Evolutionary conservation across 192 early-diverging fungal species (phyloP).

Genomic region (Umbelopsis sp.): DNA sequence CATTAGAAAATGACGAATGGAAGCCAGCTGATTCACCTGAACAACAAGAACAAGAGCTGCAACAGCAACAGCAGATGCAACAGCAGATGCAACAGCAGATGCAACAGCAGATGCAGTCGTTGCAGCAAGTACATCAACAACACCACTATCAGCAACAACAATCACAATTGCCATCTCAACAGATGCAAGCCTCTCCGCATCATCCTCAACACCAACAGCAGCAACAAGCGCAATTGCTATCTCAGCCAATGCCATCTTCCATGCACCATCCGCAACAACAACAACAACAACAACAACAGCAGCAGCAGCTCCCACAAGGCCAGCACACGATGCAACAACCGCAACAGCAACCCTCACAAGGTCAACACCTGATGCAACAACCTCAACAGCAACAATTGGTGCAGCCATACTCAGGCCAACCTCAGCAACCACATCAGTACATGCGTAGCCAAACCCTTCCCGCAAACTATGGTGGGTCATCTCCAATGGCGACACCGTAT

Average conservation of each 20-base stretch:
- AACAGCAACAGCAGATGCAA: not conserved
- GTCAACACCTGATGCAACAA: not conserved
- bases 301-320: not conserved
- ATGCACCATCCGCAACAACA: not conserved
- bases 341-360: not conserved
- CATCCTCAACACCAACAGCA: too few species aligned
- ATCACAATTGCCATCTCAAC: not conserved
- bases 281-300: not conserved
- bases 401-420: not conserved
- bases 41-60: not conserved
- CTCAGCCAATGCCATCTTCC: too few species aligned
- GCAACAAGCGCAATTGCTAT: too few species aligned
- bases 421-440: not conserved
- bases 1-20: not conserved
- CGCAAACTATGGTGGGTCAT: not conserved
- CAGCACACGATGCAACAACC: not conserved
- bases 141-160: not conserved
- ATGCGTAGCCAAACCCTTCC: slow-evolving; percentile 9
- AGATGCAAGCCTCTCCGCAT: too few species aligned
- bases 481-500: slow-evolving; percentile 14
- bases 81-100: not conserved
- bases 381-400: not conserved
- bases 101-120: not conserved
- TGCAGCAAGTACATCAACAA: not conserved
- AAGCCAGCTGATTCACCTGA: not conserved